These are phyloP conservation scores for Fraxinus baroniana DNA, from an alignment of 305 asterid species.

Conservation along the genomic window DNA sequence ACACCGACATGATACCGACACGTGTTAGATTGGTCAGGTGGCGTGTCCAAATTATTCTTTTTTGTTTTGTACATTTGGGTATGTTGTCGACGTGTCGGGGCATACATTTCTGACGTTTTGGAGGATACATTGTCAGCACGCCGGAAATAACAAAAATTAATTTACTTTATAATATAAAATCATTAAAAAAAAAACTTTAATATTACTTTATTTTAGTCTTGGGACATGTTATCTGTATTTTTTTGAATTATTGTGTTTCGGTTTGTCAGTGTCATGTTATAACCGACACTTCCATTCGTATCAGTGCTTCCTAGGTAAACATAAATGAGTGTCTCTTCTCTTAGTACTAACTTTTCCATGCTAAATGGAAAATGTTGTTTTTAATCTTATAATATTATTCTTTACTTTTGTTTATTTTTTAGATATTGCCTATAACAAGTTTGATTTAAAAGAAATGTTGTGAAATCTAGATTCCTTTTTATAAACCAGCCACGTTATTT, in stretches of 20 bases:
- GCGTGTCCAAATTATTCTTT: not conserved
- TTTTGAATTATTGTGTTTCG: not conserved
- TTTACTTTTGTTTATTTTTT: not conserved
- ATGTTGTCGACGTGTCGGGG: not conserved
- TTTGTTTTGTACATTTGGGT: not conserved
- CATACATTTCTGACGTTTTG: not conserved
- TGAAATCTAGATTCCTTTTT: not conserved
- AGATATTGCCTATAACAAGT: not conserved
- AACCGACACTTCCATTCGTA: not conserved
- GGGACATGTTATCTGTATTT: not conserved
- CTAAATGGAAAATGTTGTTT: not conserved
- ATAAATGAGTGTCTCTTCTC: not conserved
- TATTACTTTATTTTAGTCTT: not conserved
- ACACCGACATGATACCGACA: not conserved
- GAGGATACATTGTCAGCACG: not conserved
- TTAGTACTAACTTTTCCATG: not conserved
- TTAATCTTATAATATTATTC: not conserved
- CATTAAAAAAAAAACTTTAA: no score
- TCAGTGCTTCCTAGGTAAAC: not conserved
- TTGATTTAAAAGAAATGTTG: not conserved
- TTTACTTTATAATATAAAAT: not conserved
- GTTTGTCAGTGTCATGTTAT: not conserved
- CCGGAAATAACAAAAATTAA: not conserved
- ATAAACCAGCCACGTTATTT: not conserved
- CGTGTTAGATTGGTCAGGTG: not conserved